phyloP scores from a whole-genome alignment of 495 filamentous ascomycete species.

The Aeminium ludgeri region DNA sequence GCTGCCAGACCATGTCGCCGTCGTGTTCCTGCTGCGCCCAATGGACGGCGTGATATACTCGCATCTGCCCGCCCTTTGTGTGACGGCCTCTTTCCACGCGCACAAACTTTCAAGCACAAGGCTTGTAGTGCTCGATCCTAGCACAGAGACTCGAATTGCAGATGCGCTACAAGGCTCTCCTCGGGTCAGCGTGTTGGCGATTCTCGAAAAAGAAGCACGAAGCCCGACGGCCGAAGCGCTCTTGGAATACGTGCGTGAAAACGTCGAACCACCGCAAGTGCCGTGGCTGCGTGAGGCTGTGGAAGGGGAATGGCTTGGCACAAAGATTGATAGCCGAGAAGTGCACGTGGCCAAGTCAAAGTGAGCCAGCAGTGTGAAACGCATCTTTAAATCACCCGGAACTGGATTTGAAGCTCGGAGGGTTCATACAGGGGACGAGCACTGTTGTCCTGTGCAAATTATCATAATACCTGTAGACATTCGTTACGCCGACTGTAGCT shows the following conservation, averaged over 20 bases:
- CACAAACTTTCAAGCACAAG: constrained; percentile 26
- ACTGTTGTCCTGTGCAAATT: too few species aligned
- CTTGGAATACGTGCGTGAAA: constrained; percentile 32
- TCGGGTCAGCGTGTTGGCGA: constrained; percentile 40
- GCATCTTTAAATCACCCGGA: too few species aligned
- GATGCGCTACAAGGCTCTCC: constrained; percentile 34
- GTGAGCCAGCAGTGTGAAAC: too few species aligned
- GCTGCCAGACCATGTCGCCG: constrained; percentile 19
- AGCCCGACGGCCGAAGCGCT: constrained; percentile 34
- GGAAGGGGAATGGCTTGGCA: constrained; percentile 7
- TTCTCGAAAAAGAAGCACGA: constrained; percentile 25
- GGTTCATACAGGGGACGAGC: too few species aligned
- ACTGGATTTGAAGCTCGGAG: too few species aligned
- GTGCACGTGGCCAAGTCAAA: too few species aligned
- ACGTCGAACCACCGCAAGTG: constrained; percentile 27
- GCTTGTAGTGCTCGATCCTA: constrained; percentile 38
- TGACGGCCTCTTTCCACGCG: constrained; percentile 31
- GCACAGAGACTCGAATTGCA: constrained; percentile 34
- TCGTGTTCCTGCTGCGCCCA: constrained; percentile 38
- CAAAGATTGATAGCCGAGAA: not conserved
- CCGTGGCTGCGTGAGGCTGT: constrained; percentile 22
- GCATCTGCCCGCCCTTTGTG: constrained; percentile 43
- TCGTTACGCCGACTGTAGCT: too few species aligned
- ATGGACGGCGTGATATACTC: constrained; percentile 26
- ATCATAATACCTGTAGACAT: too few species aligned